Base-by-base conservation (phyloP, 2,329 filamentous ascomycete species). In the Penicillium sp. region DNA sequence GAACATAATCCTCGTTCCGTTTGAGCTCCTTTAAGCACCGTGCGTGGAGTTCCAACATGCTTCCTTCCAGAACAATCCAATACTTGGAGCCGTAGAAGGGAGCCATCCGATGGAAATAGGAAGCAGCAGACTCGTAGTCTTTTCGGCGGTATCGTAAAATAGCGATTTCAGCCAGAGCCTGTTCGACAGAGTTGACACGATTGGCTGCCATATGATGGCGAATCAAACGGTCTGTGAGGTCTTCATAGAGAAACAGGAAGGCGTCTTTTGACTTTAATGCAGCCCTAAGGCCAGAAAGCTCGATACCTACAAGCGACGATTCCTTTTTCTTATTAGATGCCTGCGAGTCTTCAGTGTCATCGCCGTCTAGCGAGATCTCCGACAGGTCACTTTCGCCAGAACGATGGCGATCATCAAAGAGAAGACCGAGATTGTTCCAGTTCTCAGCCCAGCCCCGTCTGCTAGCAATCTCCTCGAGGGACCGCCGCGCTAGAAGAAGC, bases 41-140 rank as follows among this genome's bases (percentile, higher is more conserved):
- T 0, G 90, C 85, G 71, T 97, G 94, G 82, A 97, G 89, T 62
- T 90, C 85, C 6, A 97, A 82, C 83, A 96, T 90, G 0, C 89
- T 89, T 4, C 91, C 80, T 70, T 97, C 92, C 13, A 96, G 80
- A 0, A 88, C 79, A 53, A 84, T 86, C 93, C 94, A 97, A 46
- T 87, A 85, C 56, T 84, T 86, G 56, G 88, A 86, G 0, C 88
- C 89, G 66, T 94, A 96, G 61, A 90, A 89, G 0, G 89, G 87
- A 0, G 90, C 88, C 43, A 94, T 86, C 46, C 87, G 83, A 67
- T 89, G 84, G 67, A 99, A 94, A 68, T 90, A 93, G 0, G 83
- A 83, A 0, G 89, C 87, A 1, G 94, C 93, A 1, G 86, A 83
- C 2, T 79, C 80, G 69, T 87, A 93, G 63, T 97, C 90, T 23